Percentiles rank a stretch among this genome's conserved stretches.
phyloP scores from a whole-genome alignment of 345 rosid genomes.

The Bruguiera sexangula region DNA sequence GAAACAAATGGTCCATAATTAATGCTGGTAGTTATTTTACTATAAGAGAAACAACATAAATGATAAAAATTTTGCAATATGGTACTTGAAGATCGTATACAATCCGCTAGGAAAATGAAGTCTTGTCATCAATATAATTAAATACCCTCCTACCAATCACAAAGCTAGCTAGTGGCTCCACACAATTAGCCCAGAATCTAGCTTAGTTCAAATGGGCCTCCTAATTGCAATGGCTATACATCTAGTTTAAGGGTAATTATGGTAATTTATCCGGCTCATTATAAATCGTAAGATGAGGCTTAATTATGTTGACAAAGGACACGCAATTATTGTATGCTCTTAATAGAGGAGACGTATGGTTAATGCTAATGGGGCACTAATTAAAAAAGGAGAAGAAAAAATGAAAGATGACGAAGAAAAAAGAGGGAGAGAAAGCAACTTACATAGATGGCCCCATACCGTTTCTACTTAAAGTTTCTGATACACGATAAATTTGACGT shows the following conservation, averaged over 20 bases:
- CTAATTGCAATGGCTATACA: neutral
- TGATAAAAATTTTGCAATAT: too few relatives aligned
- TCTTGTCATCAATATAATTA: too few relatives aligned
- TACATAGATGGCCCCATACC: conserved; percentile 35
- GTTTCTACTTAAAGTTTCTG: conserved; percentile 24
- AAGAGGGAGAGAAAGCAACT: conserved; percentile 26
- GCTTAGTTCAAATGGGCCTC: too few relatives aligned
- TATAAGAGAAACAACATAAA: too few relatives aligned
- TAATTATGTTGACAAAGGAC: conserved; percentile 17
- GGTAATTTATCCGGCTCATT: neutral
- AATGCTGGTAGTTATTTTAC: too few relatives aligned
- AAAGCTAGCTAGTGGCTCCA: too few relatives aligned
- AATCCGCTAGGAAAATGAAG: too few relatives aligned
- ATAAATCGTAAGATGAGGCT: conserved; percentile 3
- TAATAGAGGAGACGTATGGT: conserved; percentile 15
- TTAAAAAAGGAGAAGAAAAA: neutral
- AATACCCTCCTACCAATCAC: too few relatives aligned
- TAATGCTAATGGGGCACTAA: neutral
- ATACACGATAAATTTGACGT: too few relatives aligned
- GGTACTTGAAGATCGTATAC: too few relatives aligned
- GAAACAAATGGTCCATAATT: too few relatives aligned
- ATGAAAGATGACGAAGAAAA: conserved; percentile 7
- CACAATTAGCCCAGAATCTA: too few relatives aligned
- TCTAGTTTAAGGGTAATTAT: conserved; percentile 13
- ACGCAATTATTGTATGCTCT: conserved; percentile 31